Conservation (phyloP, 1,284 basidiomycete species). For the Lignosus rhinocerotis region DNA sequence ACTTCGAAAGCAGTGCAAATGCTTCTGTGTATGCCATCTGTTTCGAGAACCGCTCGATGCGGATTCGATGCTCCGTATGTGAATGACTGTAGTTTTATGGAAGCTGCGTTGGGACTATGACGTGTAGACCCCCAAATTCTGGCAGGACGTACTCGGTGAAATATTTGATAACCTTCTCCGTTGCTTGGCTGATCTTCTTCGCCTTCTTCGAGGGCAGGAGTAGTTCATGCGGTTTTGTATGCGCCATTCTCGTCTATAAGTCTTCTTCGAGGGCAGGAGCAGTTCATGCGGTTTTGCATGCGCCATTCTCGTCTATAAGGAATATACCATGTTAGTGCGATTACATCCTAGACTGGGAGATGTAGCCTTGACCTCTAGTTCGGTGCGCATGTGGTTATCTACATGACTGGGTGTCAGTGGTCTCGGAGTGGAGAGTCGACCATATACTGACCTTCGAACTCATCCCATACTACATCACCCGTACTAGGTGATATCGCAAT, state of each 20-base stretch:
- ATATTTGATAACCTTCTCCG: constrained; percentile 76
- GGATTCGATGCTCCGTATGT: constrained; percentile 48
- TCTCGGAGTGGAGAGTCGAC: background rate
- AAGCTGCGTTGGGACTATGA: background rate
- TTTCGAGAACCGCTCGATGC: constrained; percentile 66
- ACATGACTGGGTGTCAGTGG: background rate
- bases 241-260: constrained; percentile 77
- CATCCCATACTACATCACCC: constrained; percentile 91
- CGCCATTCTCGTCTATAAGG: constrained; percentile 71
- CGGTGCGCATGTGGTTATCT: constrained; percentile 84
- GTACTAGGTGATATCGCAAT: constrained; percentile 85
- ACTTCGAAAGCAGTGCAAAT: constrained; percentile 69
- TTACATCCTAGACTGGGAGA: background rate
- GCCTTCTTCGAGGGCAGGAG: constrained; percentile 62
- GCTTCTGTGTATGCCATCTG: constrained; percentile 69
- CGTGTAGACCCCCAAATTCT: background rate
- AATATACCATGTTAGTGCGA: background rate
- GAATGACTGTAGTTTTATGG: constrained; percentile 38
- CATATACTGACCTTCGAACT: constrained; percentile 67
- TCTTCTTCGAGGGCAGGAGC: constrained; percentile 58
- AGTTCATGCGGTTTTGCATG: constrained; percentile 87
- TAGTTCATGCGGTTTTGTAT: constrained; percentile 83
- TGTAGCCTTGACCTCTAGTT: constrained; percentile 67
- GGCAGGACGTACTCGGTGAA: constrained; percentile 53
- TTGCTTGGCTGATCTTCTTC: constrained; percentile 73